A percentile compares a stretch with the other conserved stretches of the same genome.
These are phyloP conservation scores for Penicillium sclerotiorum DNA, from an alignment of 2,329 filamentous ascomycete species.

Conservation along the genomic window DNA sequence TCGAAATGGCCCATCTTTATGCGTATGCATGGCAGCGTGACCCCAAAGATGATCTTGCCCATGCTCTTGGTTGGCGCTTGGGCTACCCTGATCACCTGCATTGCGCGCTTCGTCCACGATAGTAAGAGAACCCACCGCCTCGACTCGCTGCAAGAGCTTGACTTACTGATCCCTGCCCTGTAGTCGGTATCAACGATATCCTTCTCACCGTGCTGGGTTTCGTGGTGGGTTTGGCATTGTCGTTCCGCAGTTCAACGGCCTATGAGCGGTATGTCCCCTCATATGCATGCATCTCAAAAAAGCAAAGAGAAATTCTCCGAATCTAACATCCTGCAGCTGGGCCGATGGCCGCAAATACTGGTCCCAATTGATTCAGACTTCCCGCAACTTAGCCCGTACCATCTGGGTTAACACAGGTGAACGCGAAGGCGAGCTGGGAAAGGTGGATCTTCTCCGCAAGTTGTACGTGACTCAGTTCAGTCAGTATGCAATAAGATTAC, in stretches of 20 bases:
- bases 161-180: slow-evolving; percentile 1
- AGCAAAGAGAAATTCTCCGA: neutral
- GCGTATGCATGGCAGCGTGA: slow-evolving; percentile 73
- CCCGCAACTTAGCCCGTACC: slow-evolving; percentile 65
- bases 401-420: slow-evolving; percentile 80
- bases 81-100: slow-evolving; percentile 65
- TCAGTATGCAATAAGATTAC: no score
- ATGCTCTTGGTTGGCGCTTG: slow-evolving; percentile 64
- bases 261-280: slow-evolving; percentile 62
- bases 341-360: slow-evolving; percentile 66
- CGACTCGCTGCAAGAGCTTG: neutral
- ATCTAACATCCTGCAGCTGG: slow-evolving; percentile 42
- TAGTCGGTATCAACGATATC: slow-evolving; percentile 64
- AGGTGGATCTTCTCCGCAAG: slow-evolving; percentile 71
- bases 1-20: slow-evolving; percentile 79
- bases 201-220: slow-evolving; percentile 79
- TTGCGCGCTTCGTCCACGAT: slow-evolving; percentile 51
- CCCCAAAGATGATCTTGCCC: slow-evolving; percentile 74
- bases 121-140: slow-evolving; percentile 27
- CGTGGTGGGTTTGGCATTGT: slow-evolving; percentile 74
- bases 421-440: slow-evolving; percentile 59
- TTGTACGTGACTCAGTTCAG: slow-evolving; percentile 49
- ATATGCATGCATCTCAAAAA: neutral
- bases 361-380: slow-evolving; percentile 59
- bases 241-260: slow-evolving; percentile 74